Evolutionary conservation across 1,284 basidiomycete genomes (phyloP), one percentile per base, ranked within the genome.

Genomic region (Pseudozyma sp.): DNA sequence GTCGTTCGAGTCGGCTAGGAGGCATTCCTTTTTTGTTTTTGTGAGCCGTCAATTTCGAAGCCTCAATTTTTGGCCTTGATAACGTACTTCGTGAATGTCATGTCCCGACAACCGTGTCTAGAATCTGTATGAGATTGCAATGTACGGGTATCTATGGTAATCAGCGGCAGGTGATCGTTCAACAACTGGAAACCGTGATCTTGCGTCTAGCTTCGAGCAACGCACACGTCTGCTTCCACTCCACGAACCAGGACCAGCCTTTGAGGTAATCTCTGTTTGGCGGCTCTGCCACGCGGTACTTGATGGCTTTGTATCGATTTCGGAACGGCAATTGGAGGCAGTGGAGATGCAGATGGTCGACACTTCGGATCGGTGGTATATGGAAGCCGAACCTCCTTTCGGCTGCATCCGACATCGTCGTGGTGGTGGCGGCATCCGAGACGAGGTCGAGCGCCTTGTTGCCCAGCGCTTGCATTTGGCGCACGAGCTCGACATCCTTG

Each of bases 341-440:
- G 83, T 94, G 93, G 42, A 94, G 84, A 81, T 94, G 92, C 14
- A 94, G 85, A 83, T 94, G 92, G 31, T 89, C 85, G 3, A 94
- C 88, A n/a, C 90, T 91, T 62, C 89, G 90, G 83, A 92, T 92
- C 0, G 92, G 92, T 0, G 92, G 91, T 68, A 93, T 91, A 61
- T 75, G 73, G 52, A 75, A 78, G 39, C 75, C 70, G 81, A 78
- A 57, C 13, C 68, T 64, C 70, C 80, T 35, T 75, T 79, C 66
- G 52, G 17, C 34, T 49, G 35, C 19, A 2, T 79, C 33, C 74
- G 77, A 61, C 52, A 14, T 31, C 49, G 35, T 17, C 1, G 44
- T n/a, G 2, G n/a, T 10, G 13, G 29, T 47, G 33, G 39, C 29
- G 77, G 79, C 57, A 19, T 17, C 31, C n/a, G 33, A 37, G 1